Base-by-base conservation (phyloP, 2,329 filamentous ascomycete genomes). In the Neonectria magnoliae region DNA sequence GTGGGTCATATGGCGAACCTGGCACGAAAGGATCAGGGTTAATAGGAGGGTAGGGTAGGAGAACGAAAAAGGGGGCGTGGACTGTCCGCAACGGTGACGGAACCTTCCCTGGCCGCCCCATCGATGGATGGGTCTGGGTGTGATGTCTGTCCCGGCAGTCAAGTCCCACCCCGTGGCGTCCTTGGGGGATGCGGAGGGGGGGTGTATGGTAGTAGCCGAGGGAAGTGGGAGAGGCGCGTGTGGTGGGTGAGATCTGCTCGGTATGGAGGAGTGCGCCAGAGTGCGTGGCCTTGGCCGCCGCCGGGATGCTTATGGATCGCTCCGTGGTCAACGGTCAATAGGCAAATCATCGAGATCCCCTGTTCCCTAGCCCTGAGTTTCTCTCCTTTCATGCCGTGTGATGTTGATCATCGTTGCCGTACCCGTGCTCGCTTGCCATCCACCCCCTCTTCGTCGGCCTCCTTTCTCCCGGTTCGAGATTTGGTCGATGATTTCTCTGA, bases 281-380 rank as follows among this genome's bases (percentile, higher is more conserved):
- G 71, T 68, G 57, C 66, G 71, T 71, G 64, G 66, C 68, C 57
- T 63, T n/a, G 36, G 69, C 64, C 62, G 54, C 71, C 67, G 69
- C 71, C 67, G 70, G 70, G 68, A 71, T 73, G 38, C 60, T 64
- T 67, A 66, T 72, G 72, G 72, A 72, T 73, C 72, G 65, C 71
- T 70, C 69, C 67, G 70, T 68, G 68, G 70, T 71, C 70, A 75
- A 75, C 73, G 71, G 71, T 74, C 73, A 63, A 73, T 70, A 67
- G 59, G 68, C 48, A 66, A 70, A 69, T 69, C 65, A 64, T 55
- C 57, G 27, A 54, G 51, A 72, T 63, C 71, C 71, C 36, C 58
- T 70, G 71, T 58, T 68, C 68, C 68, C 64, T 68, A 58, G 42
- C 33, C 52, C 45, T 66, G 47, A 52, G 62, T 58, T 62, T 70